Conservation (phyloP, 352 stramenopile species). For the Phytophthora macrochlamydospora region DNA sequence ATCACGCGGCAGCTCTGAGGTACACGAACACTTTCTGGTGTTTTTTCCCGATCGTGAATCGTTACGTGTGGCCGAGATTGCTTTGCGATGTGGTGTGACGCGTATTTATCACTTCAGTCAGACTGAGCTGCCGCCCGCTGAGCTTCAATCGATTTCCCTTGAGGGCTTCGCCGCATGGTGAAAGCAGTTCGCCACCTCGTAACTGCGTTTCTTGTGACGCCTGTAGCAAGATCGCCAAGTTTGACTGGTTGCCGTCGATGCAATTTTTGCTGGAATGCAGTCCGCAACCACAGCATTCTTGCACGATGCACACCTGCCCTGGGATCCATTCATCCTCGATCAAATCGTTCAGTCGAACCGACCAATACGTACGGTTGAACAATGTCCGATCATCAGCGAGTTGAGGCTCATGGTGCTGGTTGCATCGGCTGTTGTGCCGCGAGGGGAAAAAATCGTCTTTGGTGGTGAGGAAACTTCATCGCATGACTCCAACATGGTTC, state of each 20-base stretch:
- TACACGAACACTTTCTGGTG: background rate
- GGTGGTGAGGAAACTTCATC: background rate
- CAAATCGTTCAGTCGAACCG: background rate
- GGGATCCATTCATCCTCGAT: background rate
- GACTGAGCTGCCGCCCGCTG: background rate
- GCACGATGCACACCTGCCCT: no score
- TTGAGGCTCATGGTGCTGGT: background rate
- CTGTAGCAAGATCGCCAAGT: background rate
- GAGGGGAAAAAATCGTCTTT: background rate
- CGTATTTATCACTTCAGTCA: background rate
- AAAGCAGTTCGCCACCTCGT: slow-evolving; percentile 12
- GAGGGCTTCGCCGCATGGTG: background rate
- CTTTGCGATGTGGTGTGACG: background rate
- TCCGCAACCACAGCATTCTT: no score
- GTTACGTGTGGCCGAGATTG: background rate
- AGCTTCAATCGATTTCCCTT: slow-evolving; percentile 9
- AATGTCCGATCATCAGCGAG: background rate
- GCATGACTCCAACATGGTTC: no score
- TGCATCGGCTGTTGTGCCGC: background rate
- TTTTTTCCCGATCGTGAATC: slow-evolving; percentile 1
- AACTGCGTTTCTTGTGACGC: slow-evolving; percentile 21
- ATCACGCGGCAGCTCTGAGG: slow-evolving; percentile 3
- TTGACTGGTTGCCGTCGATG: background rate
- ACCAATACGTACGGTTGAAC: slow-evolving; percentile 19
- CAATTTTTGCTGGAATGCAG: no score